Evolutionary conservation across 192 early-diverging fungal genomes (phyloP).

Genomic region (Rhizophlyctis rosea): DNA sequence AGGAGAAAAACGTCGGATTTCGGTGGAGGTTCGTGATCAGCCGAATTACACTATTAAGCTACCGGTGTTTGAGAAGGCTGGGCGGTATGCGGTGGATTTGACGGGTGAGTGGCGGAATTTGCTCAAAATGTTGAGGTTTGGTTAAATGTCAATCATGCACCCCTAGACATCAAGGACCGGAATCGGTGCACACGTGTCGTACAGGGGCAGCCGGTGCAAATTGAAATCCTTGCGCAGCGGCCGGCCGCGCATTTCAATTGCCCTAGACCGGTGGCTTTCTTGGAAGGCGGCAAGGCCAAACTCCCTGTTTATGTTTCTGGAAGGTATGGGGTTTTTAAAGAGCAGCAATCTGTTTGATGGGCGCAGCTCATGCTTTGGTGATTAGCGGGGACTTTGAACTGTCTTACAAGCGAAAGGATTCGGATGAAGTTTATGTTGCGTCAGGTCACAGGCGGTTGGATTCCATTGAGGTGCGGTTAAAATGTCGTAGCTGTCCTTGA

Average conservation of each 20-base stretch:
- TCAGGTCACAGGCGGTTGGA: conserved; percentile 2
- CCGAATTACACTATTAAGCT: conserved; percentile 16
- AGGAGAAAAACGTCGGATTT: conserved; percentile 18
- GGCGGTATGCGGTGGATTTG: conserved; percentile 42
- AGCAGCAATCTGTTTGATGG: too few species aligned
- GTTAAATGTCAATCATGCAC: too few species aligned
- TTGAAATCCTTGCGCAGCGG: conserved; percentile 41
- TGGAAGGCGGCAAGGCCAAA: conserved; percentile 29
- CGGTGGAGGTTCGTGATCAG: conserved; percentile 10
- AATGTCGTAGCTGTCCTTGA: conserved; percentile 1
- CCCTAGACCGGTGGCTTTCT: conserved; percentile 25
- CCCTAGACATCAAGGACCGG: conserved; percentile 40
- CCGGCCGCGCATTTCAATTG: conserved; percentile 42
- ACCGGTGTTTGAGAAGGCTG: conserved; percentile 25
- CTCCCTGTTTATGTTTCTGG: conserved; percentile 35
- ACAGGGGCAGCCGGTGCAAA: conserved; percentile 26
- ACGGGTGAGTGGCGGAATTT: conserved; percentile 35
- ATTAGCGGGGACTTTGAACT: conserved; percentile 15
- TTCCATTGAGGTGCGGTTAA: conserved; percentile 16
- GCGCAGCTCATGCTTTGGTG: too few species aligned
- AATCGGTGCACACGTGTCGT: conserved; percentile 43
- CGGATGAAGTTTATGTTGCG: neutral
- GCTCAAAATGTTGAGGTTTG: too few species aligned
- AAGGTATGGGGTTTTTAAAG: too few species aligned
- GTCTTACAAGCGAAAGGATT: conserved; percentile 6